Conservation (phyloP, 2,329 filamentous ascomycete genomes). For the Ophiostoma himal-ulmi region DNA sequence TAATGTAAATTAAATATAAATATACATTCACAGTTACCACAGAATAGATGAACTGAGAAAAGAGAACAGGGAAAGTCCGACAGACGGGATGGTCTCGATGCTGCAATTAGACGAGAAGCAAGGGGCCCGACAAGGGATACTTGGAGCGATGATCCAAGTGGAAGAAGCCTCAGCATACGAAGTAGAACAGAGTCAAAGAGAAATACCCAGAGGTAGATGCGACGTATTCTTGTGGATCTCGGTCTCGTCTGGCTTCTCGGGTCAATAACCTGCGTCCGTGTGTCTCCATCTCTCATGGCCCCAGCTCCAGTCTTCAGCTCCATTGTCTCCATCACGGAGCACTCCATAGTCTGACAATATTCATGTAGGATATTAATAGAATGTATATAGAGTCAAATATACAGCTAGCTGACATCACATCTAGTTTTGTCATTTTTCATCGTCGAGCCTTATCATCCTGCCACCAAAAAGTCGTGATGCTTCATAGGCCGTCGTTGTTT, state of each 20-base stretch:
- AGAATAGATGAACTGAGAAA: background rate
- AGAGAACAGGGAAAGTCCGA: background rate
- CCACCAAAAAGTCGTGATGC: background rate
- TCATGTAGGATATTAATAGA: background rate
- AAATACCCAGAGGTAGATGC: background rate
- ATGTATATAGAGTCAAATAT: background rate
- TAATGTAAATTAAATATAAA: too few relatives aligned
- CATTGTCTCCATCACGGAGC: background rate
- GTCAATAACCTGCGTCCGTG: background rate
- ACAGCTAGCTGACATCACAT: too few relatives aligned
- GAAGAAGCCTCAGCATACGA: background rate
- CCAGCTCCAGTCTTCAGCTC: background rate
- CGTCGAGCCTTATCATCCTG: background rate
- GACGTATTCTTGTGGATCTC: slow-evolving; percentile 15
- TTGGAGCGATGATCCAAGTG: background rate
- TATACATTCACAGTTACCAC: background rate
- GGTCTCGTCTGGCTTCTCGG: slow-evolving; percentile 5
- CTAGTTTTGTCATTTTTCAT: too few relatives aligned
- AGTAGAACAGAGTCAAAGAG: too few relatives aligned
- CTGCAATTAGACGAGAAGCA: background rate
- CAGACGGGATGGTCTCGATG: background rate
- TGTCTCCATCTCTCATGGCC: background rate
- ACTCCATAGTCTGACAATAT: background rate
- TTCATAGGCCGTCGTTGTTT: background rate
- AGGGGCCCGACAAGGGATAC: background rate